These are phyloP conservation scores for Chrysoporthe puriensis DNA, from an alignment of 2,329 filamentous ascomycete genomes.

Conservation along the genomic window DNA sequence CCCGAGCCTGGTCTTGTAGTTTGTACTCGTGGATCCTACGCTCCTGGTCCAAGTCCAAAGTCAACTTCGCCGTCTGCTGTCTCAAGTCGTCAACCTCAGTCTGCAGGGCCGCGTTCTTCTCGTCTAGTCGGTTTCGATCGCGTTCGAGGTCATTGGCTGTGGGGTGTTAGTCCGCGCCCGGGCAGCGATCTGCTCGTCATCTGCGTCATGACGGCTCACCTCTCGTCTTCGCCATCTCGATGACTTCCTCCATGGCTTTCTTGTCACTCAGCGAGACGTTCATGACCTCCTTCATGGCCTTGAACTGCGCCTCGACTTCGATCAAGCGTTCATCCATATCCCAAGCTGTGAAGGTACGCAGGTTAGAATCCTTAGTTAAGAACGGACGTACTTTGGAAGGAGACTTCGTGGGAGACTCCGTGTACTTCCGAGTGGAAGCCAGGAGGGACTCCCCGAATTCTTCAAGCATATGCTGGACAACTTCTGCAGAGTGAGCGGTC, in stretches of 20 bases:
- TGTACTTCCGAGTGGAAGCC: slow-evolving; percentile 39
- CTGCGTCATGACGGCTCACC: slow-evolving; percentile 55
- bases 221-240: slow-evolving; percentile 74
- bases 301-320: slow-evolving; percentile 75
- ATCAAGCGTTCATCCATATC: slow-evolving; percentile 79
- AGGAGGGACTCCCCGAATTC: slow-evolving; percentile 34
- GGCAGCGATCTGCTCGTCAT: background rate
- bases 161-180: background rate
- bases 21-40: slow-evolving; percentile 52
- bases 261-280: slow-evolving; percentile 69
- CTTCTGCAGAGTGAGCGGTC: slow-evolving; percentile 33
- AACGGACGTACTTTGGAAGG: slow-evolving; percentile 44
- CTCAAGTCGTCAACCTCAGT: slow-evolving; percentile 62
- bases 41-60: slow-evolving; percentile 46
- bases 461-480: slow-evolving; percentile 30
- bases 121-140: slow-evolving; percentile 50
- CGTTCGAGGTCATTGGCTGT: slow-evolving; percentile 54
- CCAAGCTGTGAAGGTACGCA: slow-evolving; percentile 67
- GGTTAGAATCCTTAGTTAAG: slow-evolving; percentile 76
- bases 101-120: slow-evolving; percentile 56
- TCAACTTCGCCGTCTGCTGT: slow-evolving; percentile 51
- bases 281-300: slow-evolving; percentile 72
- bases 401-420: slow-evolving; percentile 46
- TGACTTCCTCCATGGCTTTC: slow-evolving; percentile 71
- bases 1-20: slow-evolving; percentile 56